A percentile compares a stretch with the other conserved stretches of the same genome.
Evolutionary conservation across 495 filamentous ascomycete genomes (phyloP).

Genomic region (Hypoxylon subgilvum): DNA sequence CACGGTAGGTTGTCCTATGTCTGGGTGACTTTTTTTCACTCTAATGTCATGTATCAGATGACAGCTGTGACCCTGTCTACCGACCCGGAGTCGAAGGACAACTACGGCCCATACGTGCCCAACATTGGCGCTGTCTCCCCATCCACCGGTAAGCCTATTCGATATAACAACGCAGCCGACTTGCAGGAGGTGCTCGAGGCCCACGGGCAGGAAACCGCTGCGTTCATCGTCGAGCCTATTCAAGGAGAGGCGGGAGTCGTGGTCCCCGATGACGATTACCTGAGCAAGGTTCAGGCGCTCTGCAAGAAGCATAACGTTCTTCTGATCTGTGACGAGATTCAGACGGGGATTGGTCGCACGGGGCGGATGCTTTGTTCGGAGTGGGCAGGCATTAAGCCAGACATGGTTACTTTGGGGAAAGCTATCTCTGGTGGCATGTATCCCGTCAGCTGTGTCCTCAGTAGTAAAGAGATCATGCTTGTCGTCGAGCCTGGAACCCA

Average conservation of each 20-base stretch:
- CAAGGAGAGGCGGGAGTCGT: conserved; percentile 98
- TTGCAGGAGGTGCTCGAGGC: conserved; percentile 78
- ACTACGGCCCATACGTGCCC: conserved; percentile 95
- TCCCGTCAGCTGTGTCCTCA: conserved; percentile 92
- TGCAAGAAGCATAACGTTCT: conserved; percentile 95
- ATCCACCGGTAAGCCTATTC: conserved; percentile 75
- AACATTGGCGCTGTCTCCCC: conserved; percentile 81
- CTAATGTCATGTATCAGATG: conserved; percentile 65
- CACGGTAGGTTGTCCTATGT: conserved; percentile 67
- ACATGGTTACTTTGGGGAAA: conserved; percentile 93
- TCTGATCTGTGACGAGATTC: conserved; percentile 97
- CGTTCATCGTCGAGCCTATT: conserved; percentile 96
- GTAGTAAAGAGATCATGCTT: conserved; percentile 90
- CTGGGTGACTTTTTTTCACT: conserved; percentile 1
- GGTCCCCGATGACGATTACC: conserved; percentile 89
- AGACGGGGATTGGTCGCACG: conserved; percentile 94
- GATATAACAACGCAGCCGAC: conserved; percentile 83
- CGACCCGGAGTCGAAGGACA: conserved; percentile 92
- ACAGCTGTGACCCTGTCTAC: conserved; percentile 92
- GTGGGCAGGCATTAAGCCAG: conserved; percentile 94
- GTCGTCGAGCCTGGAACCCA: conserved; percentile 97
- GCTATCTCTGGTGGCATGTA: conserved; percentile 99
- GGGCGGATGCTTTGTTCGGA: conserved; percentile 91
- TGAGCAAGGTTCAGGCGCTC: conserved; percentile 77
- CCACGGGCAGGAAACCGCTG: conserved; percentile 84